A percentile compares a stretch with the other conserved stretches of the same genome.
Conservation (phyloP, 2,329 filamentous ascomycete genomes). For the Magnaporthales sp. region DNA sequence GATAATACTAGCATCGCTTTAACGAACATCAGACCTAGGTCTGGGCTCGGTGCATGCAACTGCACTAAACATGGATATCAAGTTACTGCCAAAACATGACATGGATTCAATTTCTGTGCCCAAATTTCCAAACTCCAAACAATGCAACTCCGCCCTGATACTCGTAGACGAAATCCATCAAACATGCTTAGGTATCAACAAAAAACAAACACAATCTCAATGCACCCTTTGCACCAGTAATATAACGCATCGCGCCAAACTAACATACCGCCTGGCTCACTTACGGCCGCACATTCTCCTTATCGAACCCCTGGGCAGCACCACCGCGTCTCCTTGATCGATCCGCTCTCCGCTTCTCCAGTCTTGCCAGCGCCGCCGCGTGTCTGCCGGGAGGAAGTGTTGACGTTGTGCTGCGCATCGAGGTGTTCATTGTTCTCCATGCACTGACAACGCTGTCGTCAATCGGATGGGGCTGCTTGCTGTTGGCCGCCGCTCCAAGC, state of each 20-base stretch:
- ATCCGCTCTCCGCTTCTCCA: constrained; percentile 45
- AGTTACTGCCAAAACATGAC: not conserved
- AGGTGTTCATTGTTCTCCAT: constrained; percentile 25
- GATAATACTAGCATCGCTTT: not conserved
- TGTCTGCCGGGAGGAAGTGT: constrained; percentile 39
- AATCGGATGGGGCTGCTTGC: not conserved
- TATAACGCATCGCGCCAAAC: not conserved
- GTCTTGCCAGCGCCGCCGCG: constrained; percentile 44
- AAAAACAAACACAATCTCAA: not conserved
- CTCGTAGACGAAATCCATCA: not conserved
- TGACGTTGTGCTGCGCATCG: constrained; percentile 26
- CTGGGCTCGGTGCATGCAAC: not conserved
- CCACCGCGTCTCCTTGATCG: constrained; percentile 26
- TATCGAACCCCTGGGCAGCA: constrained; percentile 23
- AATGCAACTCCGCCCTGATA: constrained; percentile 2
- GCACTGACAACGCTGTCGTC: constrained; percentile 22
- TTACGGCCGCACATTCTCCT: constrained; percentile 43
- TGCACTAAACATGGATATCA: not conserved
- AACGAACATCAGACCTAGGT: not conserved
- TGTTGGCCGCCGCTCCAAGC: constrained; percentile 22
- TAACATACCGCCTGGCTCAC: not conserved
- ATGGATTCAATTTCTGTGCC: not conserved
- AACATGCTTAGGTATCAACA: not conserved
- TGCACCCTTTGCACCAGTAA: not conserved
- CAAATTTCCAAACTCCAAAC: constrained; percentile 12